Percentiles rank a stretch among this genome's conserved stretches.
phyloP scores from a whole-genome alignment of 768 basidiomycete genomes.

The Exidia glandulosa region DNA sequence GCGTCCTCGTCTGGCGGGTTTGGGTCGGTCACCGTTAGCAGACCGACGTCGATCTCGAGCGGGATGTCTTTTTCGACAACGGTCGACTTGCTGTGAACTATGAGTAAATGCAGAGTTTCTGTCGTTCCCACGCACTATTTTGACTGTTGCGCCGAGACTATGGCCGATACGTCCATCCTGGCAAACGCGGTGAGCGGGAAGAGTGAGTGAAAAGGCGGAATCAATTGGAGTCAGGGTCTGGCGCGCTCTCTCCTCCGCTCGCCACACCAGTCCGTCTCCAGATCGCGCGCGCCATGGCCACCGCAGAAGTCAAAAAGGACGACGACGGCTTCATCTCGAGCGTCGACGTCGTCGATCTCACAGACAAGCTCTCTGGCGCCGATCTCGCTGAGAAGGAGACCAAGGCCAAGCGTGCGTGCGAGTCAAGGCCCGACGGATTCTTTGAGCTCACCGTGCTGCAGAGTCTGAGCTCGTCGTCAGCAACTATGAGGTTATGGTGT shows the following conservation, averaged over 20 bases:
- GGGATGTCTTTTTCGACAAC: constrained; percentile 70
- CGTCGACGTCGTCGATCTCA: background rate
- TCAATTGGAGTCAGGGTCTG: background rate
- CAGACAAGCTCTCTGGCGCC: background rate
- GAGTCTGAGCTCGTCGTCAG: constrained; percentile 60
- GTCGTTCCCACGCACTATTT: constrained; percentile 46
- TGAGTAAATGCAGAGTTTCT: background rate
- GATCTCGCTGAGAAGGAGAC: background rate
- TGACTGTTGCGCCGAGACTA: constrained; percentile 61
- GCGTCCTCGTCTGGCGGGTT: constrained; percentile 77
- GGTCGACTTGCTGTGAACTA: constrained; percentile 45
- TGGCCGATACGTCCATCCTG: constrained; percentile 70
- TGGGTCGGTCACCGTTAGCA: constrained; percentile 76
- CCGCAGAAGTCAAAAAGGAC: background rate
- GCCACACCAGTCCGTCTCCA: background rate
- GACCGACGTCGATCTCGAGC: constrained; percentile 70
- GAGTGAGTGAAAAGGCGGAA: no score
- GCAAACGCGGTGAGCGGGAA: background rate
- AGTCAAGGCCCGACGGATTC: background rate
- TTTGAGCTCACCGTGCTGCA: background rate
- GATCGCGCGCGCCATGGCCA: background rate
- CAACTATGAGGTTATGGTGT: constrained; percentile 73
- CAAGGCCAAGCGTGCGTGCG: background rate
- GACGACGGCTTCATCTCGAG: background rate
- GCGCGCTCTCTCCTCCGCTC: background rate